Percentiles rank a stretch among this genome's conserved stretches.
These are phyloP conservation scores for Aspergillus sp. DNA, from an alignment of 2,329 filamentous ascomycete species.

Conservation along the genomic window DNA sequence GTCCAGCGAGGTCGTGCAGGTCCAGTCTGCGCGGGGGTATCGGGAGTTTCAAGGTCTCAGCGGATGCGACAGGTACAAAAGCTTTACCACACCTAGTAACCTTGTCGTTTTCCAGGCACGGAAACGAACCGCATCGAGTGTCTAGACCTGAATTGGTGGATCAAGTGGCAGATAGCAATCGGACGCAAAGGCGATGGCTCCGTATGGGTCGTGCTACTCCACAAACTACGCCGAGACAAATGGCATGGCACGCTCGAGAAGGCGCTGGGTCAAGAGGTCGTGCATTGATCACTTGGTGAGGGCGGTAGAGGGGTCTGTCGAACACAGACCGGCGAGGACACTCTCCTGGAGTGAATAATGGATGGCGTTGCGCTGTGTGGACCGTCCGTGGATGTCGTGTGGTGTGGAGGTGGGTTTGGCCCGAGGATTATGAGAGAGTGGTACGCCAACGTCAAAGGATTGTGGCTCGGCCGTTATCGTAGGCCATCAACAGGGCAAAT, in stretches of 20 bases:
- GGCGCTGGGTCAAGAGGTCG: neutral
- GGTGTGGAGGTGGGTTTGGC: neutral
- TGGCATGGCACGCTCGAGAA: constrained; percentile 2
- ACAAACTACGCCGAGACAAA: constrained; percentile 1
- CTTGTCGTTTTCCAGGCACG: too few relatives aligned
- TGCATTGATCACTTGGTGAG: constrained; percentile 1
- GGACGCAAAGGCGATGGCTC: neutral
- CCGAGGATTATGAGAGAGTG: neutral
- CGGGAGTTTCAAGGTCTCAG: neutral
- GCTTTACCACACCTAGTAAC: neutral
- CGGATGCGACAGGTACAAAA: neutral
- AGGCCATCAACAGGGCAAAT: neutral
- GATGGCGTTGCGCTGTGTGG: neutral
- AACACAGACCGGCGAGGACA: neutral
- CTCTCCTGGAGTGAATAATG: neutral
- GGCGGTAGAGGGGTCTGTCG: neutral
- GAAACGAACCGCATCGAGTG: neutral
- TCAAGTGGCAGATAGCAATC: neutral
- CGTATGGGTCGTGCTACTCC: constrained; percentile 4
- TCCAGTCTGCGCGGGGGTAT: neutral
- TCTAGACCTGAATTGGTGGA: neutral
- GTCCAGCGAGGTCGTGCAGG: neutral
- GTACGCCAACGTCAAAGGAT: neutral
- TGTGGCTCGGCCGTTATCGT: neutral
- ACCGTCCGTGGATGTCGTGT: neutral